These are phyloP conservation scores for Starmera quercuum DNA, from an alignment of 805 yeast species.

Conservation along the genomic window DNA sequence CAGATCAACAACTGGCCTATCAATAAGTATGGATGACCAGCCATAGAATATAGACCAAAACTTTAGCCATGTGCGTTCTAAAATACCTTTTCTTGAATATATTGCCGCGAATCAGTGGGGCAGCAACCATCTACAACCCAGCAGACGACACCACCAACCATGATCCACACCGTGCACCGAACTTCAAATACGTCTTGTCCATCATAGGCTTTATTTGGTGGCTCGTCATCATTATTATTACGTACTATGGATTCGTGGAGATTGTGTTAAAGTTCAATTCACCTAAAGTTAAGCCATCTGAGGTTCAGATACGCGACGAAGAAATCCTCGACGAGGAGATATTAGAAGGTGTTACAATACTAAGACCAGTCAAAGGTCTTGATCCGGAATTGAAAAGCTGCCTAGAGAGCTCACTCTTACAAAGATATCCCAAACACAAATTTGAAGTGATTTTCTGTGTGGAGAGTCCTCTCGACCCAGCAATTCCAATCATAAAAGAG, in stretches of 20 bases:
- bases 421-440: slow-evolving; percentile 51
- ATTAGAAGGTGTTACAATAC: slow-evolving; percentile 63
- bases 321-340: slow-evolving; percentile 21
- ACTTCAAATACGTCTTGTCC: slow-evolving; percentile 3
- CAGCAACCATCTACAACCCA: too few relatives aligned
- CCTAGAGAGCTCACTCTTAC: slow-evolving; percentile 58
- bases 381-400: slow-evolving; percentile 71
- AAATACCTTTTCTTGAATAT: too few relatives aligned
- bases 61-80: too few relatives aligned
- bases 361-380: slow-evolving; percentile 78
- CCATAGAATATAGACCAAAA: too few relatives aligned
- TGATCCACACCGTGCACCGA: background rate
- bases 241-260: slow-evolving; percentile 16
- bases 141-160: too few relatives aligned
- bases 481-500: slow-evolving; percentile 45
- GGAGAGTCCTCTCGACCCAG: slow-evolving; percentile 54
- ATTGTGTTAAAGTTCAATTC: slow-evolving; percentile 13
- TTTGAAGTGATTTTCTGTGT: slow-evolving; percentile 74
- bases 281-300: slow-evolving; percentile 9
- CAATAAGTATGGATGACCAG: too few relatives aligned
- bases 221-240: slow-evolving; percentile 11
- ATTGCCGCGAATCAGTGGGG: too few relatives aligned
- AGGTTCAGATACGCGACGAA: slow-evolving; percentile 1
- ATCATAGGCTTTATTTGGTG: slow-evolving; percentile 19
- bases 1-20: too few relatives aligned